phyloP scores from a whole-genome alignment of 345 rosid species.

The Citrus maxima region DNA sequence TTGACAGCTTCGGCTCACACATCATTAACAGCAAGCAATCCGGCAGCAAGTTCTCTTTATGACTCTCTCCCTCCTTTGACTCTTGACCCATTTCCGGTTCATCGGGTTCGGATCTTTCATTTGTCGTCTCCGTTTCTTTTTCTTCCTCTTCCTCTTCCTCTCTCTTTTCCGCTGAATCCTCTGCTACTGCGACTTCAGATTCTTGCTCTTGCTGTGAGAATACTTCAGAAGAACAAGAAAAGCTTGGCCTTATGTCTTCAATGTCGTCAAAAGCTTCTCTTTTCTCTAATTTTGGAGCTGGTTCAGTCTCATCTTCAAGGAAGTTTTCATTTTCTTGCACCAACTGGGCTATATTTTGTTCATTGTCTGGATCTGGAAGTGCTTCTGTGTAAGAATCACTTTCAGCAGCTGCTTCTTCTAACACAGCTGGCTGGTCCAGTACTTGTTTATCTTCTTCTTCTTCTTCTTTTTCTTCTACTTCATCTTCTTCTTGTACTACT shows the following conservation, averaged over 20 bases:
- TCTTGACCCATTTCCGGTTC: conserved; percentile 20
- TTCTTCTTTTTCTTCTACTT: background rate
- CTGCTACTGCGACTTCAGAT: background rate
- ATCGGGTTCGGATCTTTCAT: conserved; percentile 35
- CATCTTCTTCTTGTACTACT: conserved; percentile 1
- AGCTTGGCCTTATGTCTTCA: background rate
- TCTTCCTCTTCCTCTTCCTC: conserved; percentile 17
- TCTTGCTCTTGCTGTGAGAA: background rate
- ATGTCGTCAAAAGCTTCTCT: conserved; percentile 13
- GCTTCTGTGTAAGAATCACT: conserved; percentile 4
- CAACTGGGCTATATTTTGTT: conserved; percentile 23
- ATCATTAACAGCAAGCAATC: conserved; percentile 88
- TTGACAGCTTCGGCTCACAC: conserved; percentile 95
- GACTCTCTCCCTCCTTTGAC: conserved; percentile 37
- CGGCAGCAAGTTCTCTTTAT: conserved; percentile 39
- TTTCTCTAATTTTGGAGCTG: conserved; percentile 7
- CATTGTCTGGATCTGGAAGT: conserved; percentile 17
- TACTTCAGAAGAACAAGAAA: background rate
- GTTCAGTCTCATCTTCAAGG: conserved; percentile 23
- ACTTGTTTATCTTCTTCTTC: conserved; percentile 13
- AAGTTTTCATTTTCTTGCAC: conserved; percentile 27
- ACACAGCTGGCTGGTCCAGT: background rate
- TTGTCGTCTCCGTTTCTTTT: conserved; percentile 15
- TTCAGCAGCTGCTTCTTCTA: conserved; percentile 3
- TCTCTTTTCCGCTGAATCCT: conserved; percentile 12